These are phyloP conservation scores for Chiua virens DNA, from an alignment of 768 basidiomycete species.

Conservation along the genomic window DNA sequence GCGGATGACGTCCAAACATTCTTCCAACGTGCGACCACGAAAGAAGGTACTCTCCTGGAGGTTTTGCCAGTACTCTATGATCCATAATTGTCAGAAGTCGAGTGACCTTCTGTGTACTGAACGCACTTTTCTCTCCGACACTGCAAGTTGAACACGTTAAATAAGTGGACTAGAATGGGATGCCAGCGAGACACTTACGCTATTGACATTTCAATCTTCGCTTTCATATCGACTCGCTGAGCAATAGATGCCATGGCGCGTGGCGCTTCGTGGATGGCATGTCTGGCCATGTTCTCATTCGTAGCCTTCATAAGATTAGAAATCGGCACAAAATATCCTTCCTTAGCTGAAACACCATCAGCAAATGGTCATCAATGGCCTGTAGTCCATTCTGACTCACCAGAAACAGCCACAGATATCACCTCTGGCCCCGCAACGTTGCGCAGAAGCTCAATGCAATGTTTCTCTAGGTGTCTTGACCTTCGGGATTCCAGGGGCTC, in stretches of 20 bases:
- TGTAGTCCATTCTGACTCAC: background rate
- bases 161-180: no score
- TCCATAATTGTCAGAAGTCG: background rate
- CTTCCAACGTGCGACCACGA: background rate
- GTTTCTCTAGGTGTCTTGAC: background rate
- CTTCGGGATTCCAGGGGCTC: background rate
- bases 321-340: no score
- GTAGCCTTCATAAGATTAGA: no score
- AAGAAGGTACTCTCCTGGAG: background rate
- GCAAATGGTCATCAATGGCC: background rate
- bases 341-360: no score
- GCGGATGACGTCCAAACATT: background rate
- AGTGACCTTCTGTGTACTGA: no score
- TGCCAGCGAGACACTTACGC: background rate
- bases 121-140: constrained; percentile 15
- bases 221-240: constrained; percentile 15
- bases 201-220: constrained; percentile 14
- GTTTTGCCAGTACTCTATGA: background rate
- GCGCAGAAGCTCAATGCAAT: constrained; percentile 3
- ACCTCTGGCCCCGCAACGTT: background rate
- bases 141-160: background rate
- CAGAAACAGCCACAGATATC: constrained; percentile 3
- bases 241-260: constrained; percentile 11
- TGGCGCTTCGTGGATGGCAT: constrained; percentile 7
- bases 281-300: background rate